A percentile compares a stretch with the other conserved stretches of the same genome.
Conservation (phyloP, 441 rosid genomes). For the Populus tomentosa region DNA sequence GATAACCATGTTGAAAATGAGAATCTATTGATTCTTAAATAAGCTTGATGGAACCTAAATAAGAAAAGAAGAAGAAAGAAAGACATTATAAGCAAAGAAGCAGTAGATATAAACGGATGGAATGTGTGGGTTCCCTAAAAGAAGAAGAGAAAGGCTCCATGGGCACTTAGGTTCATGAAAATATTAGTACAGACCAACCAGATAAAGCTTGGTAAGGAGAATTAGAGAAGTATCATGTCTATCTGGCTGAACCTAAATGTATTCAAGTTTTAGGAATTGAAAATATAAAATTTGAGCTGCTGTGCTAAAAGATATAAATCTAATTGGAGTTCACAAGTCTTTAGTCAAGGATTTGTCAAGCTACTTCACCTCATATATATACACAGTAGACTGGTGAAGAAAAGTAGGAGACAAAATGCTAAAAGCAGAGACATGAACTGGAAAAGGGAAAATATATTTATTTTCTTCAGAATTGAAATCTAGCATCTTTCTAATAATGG, state of each 20-base stretch:
- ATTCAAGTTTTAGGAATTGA: not conserved
- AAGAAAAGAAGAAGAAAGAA: not conserved
- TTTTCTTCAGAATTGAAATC: not conserved
- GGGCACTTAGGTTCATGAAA: not conserved
- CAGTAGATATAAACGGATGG: not conserved
- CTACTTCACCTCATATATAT: not conserved
- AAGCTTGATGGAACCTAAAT: conserved; percentile 65
- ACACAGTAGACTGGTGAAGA: not conserved
- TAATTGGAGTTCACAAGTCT: not conserved
- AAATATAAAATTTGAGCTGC: not conserved
- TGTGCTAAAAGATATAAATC: not conserved
- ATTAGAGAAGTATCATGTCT: not conserved
- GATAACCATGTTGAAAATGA: not conserved
- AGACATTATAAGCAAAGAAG: conserved; percentile 1
- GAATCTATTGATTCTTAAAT: conserved; percentile 36
- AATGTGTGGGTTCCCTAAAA: not conserved
- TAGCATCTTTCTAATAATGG: not conserved
- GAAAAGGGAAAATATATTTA: not conserved
- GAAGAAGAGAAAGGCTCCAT: not conserved
- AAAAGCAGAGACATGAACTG: not conserved
- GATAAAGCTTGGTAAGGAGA: not conserved
- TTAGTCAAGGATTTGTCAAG: not conserved
- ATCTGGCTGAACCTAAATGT: not conserved
- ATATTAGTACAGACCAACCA: not conserved
- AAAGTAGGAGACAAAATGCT: not conserved